Conservation (phyloP, 148 eudicot species). For the Simmondsia chinensis region DNA sequence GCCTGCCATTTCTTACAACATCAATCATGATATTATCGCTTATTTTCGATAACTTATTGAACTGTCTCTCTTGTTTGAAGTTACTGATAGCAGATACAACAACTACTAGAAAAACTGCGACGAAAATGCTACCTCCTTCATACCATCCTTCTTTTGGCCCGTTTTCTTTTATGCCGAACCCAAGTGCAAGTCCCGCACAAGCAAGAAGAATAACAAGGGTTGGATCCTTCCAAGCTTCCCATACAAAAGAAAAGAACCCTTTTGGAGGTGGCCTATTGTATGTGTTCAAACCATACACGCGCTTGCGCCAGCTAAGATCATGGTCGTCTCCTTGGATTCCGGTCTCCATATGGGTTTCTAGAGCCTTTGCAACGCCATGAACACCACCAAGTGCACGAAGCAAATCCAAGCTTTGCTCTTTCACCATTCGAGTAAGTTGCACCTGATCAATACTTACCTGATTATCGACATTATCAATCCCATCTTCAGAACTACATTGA, state of each 20-base stretch:
- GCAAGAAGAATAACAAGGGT: constrained; percentile 61
- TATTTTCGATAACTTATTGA: constrained; percentile 63
- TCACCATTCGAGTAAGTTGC: constrained; percentile 35
- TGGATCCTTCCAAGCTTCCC: constrained; percentile 54
- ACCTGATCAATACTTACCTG: constrained; percentile 22
- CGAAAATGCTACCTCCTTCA: constrained; percentile 78
- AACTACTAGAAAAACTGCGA: constrained; percentile 66
- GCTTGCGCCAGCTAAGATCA: constrained; percentile 25
- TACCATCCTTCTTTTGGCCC: constrained; percentile 80
- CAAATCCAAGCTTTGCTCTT: constrained; percentile 28
- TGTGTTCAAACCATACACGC: constrained; percentile 51
- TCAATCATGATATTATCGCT: constrained; percentile 55
- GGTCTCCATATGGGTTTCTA: constrained; percentile 28
- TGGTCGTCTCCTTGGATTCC: constrained; percentile 36
- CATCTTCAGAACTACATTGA: constrained; percentile 5
- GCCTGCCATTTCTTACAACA: constrained; percentile 44
- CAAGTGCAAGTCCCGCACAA: constrained; percentile 71
- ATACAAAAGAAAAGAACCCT: constrained; percentile 41
- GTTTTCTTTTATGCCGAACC: constrained; percentile 66
- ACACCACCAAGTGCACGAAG: constrained; percentile 38
- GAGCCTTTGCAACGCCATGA: constrained; percentile 26
- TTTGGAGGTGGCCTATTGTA: constrained; percentile 55
- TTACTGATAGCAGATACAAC: constrained; percentile 64
- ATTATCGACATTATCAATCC: too few relatives aligned
- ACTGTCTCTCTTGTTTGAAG: constrained; percentile 70